Evolutionary conservation across 2,329 filamentous ascomycete genomes (phyloP).

Genomic region (Amauroascus verrucosus): DNA sequence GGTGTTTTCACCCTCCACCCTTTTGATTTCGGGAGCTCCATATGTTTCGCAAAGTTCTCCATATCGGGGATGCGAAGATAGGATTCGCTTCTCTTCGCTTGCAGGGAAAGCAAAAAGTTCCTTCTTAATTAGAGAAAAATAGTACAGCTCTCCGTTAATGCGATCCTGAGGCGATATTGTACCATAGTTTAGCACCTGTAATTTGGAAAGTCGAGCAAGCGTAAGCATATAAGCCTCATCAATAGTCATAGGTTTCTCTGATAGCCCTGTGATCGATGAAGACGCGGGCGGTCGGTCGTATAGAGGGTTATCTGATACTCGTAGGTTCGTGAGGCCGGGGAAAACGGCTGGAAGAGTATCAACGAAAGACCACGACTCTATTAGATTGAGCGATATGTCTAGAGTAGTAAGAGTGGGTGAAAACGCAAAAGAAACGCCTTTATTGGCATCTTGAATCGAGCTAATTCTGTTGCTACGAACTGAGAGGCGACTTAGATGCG

Average conservation of each 20-base stretch:
- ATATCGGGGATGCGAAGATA: constrained; percentile 61
- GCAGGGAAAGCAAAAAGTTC: constrained; percentile 47
- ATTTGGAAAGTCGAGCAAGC: constrained; percentile 58
- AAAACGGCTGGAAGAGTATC: constrained; percentile 57
- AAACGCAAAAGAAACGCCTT: constrained; percentile 41
- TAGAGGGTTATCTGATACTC: constrained; percentile 77
- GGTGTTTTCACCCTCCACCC: constrained; percentile 25
- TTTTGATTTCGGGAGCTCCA: constrained; percentile 56
- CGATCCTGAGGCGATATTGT: constrained; percentile 63
- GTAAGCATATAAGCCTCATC: constrained; percentile 88
- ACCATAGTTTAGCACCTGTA: constrained; percentile 52
- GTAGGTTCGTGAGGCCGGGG: constrained; percentile 63
- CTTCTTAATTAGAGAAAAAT: constrained; percentile 70
- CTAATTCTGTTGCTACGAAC: constrained; percentile 69
- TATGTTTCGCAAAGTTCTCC: constrained; percentile 63
- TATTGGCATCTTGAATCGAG: constrained; percentile 23
- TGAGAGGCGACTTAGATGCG: constrained; percentile 40
- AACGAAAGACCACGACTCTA: constrained; percentile 62
- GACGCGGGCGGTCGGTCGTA: constrained; percentile 45
- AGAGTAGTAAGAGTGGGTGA: constrained; percentile 50
- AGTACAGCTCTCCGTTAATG: constrained; percentile 84
- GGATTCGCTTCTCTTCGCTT: constrained; percentile 43
- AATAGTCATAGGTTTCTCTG: constrained; percentile 38
- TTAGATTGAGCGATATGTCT: constrained; percentile 62
- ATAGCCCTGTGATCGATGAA: constrained; percentile 32